These are phyloP conservation scores for Argentina anserina DNA, from an alignment of 306 rosid species.

Conservation along the genomic window DNA sequence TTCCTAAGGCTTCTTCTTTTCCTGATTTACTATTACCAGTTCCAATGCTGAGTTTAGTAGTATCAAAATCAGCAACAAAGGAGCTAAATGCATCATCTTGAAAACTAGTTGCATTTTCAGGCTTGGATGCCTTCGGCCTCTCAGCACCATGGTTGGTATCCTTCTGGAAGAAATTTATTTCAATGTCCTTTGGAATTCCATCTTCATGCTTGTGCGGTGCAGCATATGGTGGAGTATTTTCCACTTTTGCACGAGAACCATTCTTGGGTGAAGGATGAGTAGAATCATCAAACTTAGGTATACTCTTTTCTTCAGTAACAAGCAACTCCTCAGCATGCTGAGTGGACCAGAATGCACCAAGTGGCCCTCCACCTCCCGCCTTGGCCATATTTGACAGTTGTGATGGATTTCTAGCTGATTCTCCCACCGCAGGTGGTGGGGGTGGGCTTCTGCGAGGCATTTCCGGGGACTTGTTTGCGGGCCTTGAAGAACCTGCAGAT, in stretches of 20 bases:
- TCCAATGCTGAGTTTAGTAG: conserved; percentile 46
- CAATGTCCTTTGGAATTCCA: conserved; percentile 57
- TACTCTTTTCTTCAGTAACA: conserved; percentile 41
- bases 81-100: conserved; percentile 64
- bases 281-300: conserved; percentile 62
- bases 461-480: conserved; percentile 47
- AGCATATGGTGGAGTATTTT: conserved; percentile 31
- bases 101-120: conserved; percentile 43
- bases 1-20: conserved; percentile 70
- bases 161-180: conserved; percentile 49
- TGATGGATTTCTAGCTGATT: conserved; percentile 50
- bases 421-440: conserved; percentile 62
- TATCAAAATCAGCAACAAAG: conserved; percentile 82
- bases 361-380: conserved; percentile 56
- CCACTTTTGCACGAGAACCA: conserved; percentile 43
- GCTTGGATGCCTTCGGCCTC: conserved; percentile 35
- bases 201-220: conserved; percentile 38
- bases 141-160: conserved; percentile 32
- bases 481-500: conserved; percentile 54
- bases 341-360: conserved; percentile 94
- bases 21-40: conserved; percentile 40
- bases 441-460: conserved; percentile 80
- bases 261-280: conserved; percentile 49
- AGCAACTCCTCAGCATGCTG: conserved; percentile 60
- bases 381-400: conserved; percentile 46